Conservation (phyloP, 352 stramenopile genomes). For the Phytophthora nicotianae region DNA sequence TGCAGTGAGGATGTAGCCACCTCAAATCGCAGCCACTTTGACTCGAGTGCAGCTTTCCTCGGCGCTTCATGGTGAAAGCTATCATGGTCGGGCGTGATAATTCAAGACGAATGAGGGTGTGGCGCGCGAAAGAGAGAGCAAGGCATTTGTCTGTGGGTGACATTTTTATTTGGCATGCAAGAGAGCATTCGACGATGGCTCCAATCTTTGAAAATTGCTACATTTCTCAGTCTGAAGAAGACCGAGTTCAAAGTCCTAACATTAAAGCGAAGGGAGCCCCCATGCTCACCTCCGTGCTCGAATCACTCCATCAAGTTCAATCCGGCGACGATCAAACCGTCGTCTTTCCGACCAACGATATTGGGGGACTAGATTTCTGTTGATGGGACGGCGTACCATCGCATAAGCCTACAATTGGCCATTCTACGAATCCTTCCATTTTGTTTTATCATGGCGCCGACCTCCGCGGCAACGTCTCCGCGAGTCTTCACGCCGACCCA, state of each 20-base stretch:
- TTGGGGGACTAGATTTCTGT: not conserved
- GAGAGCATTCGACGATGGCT: not conserved
- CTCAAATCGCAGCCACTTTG: not conserved
- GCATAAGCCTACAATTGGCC: not conserved
- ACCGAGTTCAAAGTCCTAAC: not conserved
- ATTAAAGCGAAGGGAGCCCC: too few species aligned
- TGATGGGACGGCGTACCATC: slow-evolving; percentile 4
- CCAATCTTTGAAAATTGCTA: not conserved
- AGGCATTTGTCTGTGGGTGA: not conserved
- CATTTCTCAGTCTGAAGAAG: slow-evolving; percentile 1
- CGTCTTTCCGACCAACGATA: not conserved
- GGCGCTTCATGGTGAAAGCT: too few species aligned
- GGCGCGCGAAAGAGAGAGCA: not conserved
- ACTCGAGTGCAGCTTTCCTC: not conserved
- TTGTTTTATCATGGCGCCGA: slow-evolving; percentile 7
- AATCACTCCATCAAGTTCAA: too few species aligned
- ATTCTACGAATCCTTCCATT: slow-evolving; percentile 9
- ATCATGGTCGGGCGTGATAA: too few species aligned
- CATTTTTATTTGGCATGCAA: not conserved
- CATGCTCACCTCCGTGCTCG: too few species aligned
- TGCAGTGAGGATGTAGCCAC: not conserved
- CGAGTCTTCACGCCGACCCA: slow-evolving; percentile 27
- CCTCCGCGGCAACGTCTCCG: slow-evolving; percentile 7
- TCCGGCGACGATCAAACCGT: too few species aligned
- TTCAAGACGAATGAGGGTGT: not conserved